Evolutionary conservation across 1,139 yeast species (phyloP).

Genomic region (Kodamaea derodonti): DNA sequence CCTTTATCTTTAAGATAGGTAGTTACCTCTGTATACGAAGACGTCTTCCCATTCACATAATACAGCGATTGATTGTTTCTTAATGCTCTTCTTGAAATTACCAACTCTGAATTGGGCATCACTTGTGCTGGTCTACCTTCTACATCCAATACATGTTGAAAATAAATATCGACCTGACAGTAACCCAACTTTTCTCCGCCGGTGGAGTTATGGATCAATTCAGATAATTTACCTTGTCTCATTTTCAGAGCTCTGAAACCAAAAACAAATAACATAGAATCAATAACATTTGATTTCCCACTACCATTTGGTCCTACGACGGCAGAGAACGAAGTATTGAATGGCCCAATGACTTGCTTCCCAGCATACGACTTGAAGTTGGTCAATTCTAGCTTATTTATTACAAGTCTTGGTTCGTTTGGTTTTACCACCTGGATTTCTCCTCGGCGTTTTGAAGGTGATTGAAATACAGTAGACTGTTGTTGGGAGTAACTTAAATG

Average conservation of each 20-base stretch:
- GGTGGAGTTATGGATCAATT: slow-evolving; percentile 85
- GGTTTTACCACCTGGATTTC: slow-evolving; percentile 11
- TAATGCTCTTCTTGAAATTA: slow-evolving; percentile 77
- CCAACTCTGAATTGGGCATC: slow-evolving; percentile 55
- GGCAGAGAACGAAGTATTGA: slow-evolving; percentile 89
- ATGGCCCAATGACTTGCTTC: slow-evolving; percentile 90
- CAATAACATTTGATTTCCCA: slow-evolving; percentile 96
- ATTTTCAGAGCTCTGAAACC: slow-evolving; percentile 95
- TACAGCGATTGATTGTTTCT: slow-evolving; percentile 77
- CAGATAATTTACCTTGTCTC: slow-evolving; percentile 92
- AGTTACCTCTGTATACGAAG: slow-evolving; percentile 80
- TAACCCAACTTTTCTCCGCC: slow-evolving; percentile 59
- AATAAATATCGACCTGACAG: slow-evolving; percentile 93
- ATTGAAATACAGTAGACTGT: slow-evolving; percentile 25
- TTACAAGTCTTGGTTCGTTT: slow-evolving; percentile 62
- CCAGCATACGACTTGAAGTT: slow-evolving; percentile 98
- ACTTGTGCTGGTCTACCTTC: slow-evolving; percentile 30
- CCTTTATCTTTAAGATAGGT: slow-evolving; percentile 74
- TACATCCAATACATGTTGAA: slow-evolving; percentile 70
- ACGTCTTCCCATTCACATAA: slow-evolving; percentile 63
- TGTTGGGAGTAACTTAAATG: slow-evolving; percentile 28
- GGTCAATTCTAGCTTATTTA: slow-evolving; percentile 65
- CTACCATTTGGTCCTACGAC: slow-evolving; percentile 99
- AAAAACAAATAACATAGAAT: slow-evolving; percentile 90
- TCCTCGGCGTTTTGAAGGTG: slow-evolving; percentile 28